Evolutionary conservation across 352 stramenopile species (phyloP).

Genomic region (Labyrinthula sp.): DNA sequence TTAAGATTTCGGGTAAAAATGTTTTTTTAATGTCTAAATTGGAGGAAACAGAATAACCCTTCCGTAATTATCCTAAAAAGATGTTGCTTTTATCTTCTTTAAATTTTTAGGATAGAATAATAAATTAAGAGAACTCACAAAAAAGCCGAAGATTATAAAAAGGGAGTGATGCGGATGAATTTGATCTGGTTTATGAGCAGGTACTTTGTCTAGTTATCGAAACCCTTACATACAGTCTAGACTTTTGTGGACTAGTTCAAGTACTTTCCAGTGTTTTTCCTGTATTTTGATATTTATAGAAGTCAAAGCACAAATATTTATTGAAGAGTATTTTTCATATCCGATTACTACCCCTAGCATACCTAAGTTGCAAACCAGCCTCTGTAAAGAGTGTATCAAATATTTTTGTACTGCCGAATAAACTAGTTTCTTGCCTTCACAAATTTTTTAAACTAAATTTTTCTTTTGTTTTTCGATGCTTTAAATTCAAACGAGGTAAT

Average conservation of each 20-base stretch:
- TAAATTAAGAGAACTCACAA: too few species aligned
- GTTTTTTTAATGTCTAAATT: too few species aligned
- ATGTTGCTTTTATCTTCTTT: too few species aligned
- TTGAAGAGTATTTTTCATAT: conserved; percentile 91
- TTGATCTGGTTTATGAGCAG: too few species aligned
- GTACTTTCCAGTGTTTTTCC: conserved; percentile 59
- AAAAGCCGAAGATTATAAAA: too few species aligned
- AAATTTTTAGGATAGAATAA: too few species aligned
- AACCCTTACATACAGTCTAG: too few species aligned
- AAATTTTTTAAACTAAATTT: conserved; percentile 84
- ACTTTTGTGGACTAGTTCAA: conserved; percentile 43
- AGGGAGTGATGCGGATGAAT: too few species aligned
- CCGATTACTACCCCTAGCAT: conserved; percentile 64
- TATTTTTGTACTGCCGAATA: conserved; percentile 61
- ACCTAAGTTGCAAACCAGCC: conserved; percentile 75
- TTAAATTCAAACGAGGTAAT: conserved; percentile 69
- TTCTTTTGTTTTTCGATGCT: conserved; percentile 42
- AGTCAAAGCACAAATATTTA: conserved; percentile 95
- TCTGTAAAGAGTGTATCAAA: conserved; percentile 81
- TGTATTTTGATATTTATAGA: conserved; percentile 79
- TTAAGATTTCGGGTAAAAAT: too few species aligned
- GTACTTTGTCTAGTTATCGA: too few species aligned
- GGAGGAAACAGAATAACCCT: too few species aligned
- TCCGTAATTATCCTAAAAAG: too few species aligned
- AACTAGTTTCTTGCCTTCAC: conserved; percentile 84